Conservation (phyloP, 495 filamentous ascomycete species). For the Lophiostoma macrostomum region DNA sequence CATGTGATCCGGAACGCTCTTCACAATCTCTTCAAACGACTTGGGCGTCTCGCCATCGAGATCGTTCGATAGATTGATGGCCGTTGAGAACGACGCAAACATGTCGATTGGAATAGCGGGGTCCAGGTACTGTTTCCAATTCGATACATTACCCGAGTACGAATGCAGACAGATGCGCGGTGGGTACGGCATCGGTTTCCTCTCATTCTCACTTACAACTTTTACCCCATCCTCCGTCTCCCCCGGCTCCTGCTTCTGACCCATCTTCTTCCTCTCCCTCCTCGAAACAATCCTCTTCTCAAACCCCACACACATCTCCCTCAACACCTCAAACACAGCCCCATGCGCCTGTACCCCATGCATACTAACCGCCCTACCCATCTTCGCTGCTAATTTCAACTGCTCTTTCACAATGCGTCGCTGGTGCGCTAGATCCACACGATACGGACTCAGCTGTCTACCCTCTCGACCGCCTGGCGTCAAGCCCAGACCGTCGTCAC, state of each 20-base stretch:
- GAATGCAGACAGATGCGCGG: constrained; percentile 93
- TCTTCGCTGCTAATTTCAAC: constrained; percentile 77
- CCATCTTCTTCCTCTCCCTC: constrained; percentile 52
- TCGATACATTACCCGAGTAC: constrained; percentile 76
- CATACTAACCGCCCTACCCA: constrained; percentile 76
- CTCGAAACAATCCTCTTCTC: constrained; percentile 67
- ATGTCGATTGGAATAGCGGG: constrained; percentile 71
- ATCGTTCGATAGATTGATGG: constrained; percentile 66
- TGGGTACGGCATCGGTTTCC: constrained; percentile 62
- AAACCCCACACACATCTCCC: constrained; percentile 76
- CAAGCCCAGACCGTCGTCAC: constrained; percentile 49
- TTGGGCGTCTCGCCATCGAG: constrained; percentile 45
- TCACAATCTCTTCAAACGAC: constrained; percentile 64
- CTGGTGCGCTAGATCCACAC: constrained; percentile 78
- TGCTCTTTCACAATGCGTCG: constrained; percentile 71
- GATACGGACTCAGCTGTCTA: constrained; percentile 65
- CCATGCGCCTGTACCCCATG: constrained; percentile 94
- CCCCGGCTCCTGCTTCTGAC: constrained; percentile 20
- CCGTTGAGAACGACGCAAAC: constrained; percentile 84
- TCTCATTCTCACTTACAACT: constrained; percentile 38
- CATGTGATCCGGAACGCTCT: constrained; percentile 68
- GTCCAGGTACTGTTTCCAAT: constrained; percentile 73
- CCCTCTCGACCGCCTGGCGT: constrained; percentile 86
- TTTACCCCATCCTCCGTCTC: constrained; percentile 7
- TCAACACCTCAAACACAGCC: constrained; percentile 68